Conservation (phyloP, 306 rosid species). For the Glycine tomentella region DNA sequence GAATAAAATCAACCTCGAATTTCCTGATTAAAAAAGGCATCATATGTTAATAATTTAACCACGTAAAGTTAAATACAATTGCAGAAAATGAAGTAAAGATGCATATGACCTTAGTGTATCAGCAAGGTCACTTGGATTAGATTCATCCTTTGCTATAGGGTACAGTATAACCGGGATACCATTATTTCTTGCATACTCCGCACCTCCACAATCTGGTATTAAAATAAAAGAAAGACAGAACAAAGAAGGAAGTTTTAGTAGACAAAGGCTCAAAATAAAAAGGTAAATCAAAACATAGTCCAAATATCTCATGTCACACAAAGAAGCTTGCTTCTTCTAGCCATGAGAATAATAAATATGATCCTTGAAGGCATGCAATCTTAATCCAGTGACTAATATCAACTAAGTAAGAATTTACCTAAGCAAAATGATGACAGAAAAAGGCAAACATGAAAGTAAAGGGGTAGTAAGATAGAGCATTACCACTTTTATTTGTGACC, state of each 20-base stretch:
- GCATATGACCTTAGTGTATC: slow-evolving; percentile 63
- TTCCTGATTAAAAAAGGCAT: slow-evolving; percentile 52
- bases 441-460: no score
- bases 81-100: slow-evolving; percentile 27
- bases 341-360: not conserved
- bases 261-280: slow-evolving; percentile 4
- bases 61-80: slow-evolving; percentile 34
- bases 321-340: slow-evolving; percentile 10
- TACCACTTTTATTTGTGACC: slow-evolving; percentile 80
- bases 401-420: no score
- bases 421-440: no score
- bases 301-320: not conserved
- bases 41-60: not conserved
- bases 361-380: no score
- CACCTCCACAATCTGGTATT: slow-evolving; percentile 81
- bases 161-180: slow-evolving; percentile 75
- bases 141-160: slow-evolving; percentile 58
- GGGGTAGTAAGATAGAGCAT: slow-evolving; percentile 22
- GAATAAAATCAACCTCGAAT: slow-evolving; percentile 74
- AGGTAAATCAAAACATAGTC: not conserved
- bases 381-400: no score
- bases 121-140: slow-evolving; percentile 63
- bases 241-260: not conserved
- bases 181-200: slow-evolving; percentile 73
- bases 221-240: slow-evolving; percentile 9